phyloP scores from a whole-genome alignment of 148 eudicot species.

The Nepenthes gracilis region DNA sequence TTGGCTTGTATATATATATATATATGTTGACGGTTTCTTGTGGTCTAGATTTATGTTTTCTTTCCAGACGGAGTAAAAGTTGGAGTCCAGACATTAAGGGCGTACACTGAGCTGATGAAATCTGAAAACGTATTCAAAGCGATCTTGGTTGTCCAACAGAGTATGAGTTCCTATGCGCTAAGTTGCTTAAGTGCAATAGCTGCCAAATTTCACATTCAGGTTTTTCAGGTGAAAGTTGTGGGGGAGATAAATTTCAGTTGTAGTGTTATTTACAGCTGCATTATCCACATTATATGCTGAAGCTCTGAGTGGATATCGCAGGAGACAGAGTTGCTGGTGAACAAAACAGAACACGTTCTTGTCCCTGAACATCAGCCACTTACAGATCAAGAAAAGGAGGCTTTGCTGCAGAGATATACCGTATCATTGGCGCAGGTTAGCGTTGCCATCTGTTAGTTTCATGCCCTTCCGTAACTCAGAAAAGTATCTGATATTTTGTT shows the following conservation, averaged over 20 bases:
- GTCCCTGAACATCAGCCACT: constrained; percentile 12
- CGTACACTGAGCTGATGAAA: not conserved
- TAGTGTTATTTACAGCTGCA: no score
- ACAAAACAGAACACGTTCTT: not conserved
- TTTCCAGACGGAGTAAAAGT: no score
- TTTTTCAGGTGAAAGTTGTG: no score
- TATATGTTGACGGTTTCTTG: no score
- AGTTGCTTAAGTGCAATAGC: no score
- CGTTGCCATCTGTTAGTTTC: not conserved
- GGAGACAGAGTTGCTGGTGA: not conserved
- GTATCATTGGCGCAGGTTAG: constrained; percentile 4
- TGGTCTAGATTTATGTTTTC: no score
- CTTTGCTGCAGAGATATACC: constrained; percentile 3
- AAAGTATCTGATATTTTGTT: no score
- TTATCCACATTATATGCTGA: not conserved
- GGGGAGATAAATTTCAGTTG: no score
- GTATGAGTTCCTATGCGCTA: not conserved
- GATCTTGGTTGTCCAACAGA: constrained; percentile 2
- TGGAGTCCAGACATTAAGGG: not conserved
- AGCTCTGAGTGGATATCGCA: not conserved
- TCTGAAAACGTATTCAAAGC: constrained; percentile 6
- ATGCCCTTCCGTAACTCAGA: not conserved
- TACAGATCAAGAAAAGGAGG: constrained; percentile 5
- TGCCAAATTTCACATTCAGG: no score
- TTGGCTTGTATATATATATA: no score